Evolutionary conservation across 768 basidiomycete species (phyloP).

Genomic region (Termitomyces eurrhizus): DNA sequence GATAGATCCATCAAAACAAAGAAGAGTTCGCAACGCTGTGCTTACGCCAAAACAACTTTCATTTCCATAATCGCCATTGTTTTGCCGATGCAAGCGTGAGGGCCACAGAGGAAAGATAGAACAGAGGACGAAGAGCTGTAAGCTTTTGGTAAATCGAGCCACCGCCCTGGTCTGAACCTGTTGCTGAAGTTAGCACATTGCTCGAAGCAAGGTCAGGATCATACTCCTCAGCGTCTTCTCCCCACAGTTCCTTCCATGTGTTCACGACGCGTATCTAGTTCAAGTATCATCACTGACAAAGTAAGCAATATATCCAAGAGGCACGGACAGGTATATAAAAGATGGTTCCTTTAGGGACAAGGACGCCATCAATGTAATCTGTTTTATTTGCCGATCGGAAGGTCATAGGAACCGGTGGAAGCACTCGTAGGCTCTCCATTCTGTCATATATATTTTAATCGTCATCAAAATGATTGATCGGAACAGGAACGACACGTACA

Average conservation of each 20-base stretch:
- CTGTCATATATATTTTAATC: constrained; percentile 15
- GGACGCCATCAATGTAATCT: constrained; percentile 39
- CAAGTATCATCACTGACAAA: neutral
- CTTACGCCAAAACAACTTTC: constrained; percentile 36
- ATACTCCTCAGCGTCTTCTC: constrained; percentile 46
- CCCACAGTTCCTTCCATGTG: constrained; percentile 47
- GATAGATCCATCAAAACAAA: neutral
- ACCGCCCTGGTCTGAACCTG: constrained; percentile 45
- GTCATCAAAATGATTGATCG: neutral
- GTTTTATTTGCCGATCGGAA: constrained; percentile 33
- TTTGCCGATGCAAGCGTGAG: constrained; percentile 40
- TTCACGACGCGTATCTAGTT: constrained; percentile 46
- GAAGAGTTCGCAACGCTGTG: neutral
- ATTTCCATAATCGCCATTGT: constrained; percentile 43
- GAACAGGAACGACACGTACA: constrained; percentile 24
- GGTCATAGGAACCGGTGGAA: constrained; percentile 40
- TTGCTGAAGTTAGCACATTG: neutral
- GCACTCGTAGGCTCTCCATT: constrained; percentile 40
- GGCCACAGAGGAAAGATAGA: constrained; percentile 37
- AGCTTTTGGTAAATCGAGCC: constrained; percentile 35
- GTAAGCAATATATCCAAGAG: neutral
- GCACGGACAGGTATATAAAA: constrained; percentile 36
- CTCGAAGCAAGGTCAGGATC: constrained; percentile 4
- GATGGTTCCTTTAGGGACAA: constrained; percentile 42
- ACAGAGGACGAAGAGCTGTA: constrained; percentile 32